A percentile compares a stretch with the other conserved stretches of the same genome.
These are phyloP conservation scores for Malus hybrid DNA, from an alignment of 331 rosid genomes.

Conservation along the genomic window DNA sequence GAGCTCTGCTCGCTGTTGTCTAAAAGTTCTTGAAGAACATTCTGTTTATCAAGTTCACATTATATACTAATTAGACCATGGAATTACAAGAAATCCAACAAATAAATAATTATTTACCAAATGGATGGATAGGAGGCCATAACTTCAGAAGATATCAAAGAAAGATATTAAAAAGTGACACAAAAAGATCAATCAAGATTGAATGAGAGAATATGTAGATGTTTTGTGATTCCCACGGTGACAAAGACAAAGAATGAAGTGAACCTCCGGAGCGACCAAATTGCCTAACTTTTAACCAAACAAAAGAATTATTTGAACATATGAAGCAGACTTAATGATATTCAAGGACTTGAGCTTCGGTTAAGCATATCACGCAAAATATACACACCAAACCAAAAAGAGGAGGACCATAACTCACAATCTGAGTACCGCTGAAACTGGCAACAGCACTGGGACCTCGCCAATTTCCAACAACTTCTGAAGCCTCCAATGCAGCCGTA, in stretches of 20 bases:
- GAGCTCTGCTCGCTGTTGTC: slow-evolving; percentile 26
- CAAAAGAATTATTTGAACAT: not conserved
- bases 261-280: not conserved
- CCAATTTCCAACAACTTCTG: slow-evolving; percentile 76
- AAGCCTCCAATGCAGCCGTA: slow-evolving; percentile 50
- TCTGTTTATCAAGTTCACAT: slow-evolving; percentile 31
- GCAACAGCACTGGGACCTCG: slow-evolving; percentile 45
- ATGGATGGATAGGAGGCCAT: not conserved
- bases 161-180: not conserved
- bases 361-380: slow-evolving; percentile 3
- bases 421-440: slow-evolving; percentile 28
- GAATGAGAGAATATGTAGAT: not conserved
- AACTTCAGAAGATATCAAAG: not conserved
- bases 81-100: not conserved
- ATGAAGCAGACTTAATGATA: not conserved
- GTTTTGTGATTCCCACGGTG: not conserved
- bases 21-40: slow-evolving; percentile 35
- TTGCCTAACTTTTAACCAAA: not conserved
- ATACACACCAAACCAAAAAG: not conserved
- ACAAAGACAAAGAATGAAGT: not conserved
- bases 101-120: not conserved
- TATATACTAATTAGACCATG: not conserved
- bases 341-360: not conserved
- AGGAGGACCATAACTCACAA: slow-evolving; percentile 41
- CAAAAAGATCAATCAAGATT: not conserved